Evolutionary conservation across 148 eudicot genomes (phyloP).

Genomic region (Chenopodium quinoa): DNA sequence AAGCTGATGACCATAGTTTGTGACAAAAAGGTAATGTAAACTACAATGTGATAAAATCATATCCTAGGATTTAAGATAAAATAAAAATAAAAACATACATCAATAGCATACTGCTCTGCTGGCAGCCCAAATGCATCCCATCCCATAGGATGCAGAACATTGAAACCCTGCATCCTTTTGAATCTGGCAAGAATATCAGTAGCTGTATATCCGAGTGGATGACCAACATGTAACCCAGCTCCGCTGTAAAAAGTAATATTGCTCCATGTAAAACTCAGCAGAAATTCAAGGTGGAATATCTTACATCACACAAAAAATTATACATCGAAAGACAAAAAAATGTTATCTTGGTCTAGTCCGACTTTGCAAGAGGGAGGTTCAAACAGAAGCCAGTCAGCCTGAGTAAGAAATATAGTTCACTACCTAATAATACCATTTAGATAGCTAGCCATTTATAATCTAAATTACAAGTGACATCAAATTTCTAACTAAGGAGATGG

Average conservation of each 20-base stretch:
- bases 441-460: background rate
- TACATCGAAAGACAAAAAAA: background rate
- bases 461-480: background rate
- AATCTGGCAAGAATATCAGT: conserved; percentile 97
- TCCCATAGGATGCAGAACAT: conserved; percentile 98
- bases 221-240: conserved; percentile 98
- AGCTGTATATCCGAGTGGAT: conserved; percentile 98
- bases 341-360: background rate
- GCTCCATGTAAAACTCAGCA: conserved; percentile 3
- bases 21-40: conserved; percentile 5
- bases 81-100: conserved; percentile 41
- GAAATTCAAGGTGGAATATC: background rate
- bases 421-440: background rate
- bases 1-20: conserved; percentile 27
- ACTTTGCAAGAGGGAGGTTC: conserved; percentile 4
- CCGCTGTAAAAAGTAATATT: conserved; percentile 61
- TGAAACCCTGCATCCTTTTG: conserved; percentile 93
- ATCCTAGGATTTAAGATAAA: background rate
- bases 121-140: conserved; percentile 99
- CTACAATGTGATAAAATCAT: conserved; percentile 11
- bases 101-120: conserved; percentile 97
- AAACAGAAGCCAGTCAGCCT: background rate
- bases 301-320: background rate
- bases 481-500: background rate
- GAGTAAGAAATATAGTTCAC: background rate